Conservation (phyloP, 2,329 filamentous ascomycete species). For the Epichloe brachyelytri region DNA sequence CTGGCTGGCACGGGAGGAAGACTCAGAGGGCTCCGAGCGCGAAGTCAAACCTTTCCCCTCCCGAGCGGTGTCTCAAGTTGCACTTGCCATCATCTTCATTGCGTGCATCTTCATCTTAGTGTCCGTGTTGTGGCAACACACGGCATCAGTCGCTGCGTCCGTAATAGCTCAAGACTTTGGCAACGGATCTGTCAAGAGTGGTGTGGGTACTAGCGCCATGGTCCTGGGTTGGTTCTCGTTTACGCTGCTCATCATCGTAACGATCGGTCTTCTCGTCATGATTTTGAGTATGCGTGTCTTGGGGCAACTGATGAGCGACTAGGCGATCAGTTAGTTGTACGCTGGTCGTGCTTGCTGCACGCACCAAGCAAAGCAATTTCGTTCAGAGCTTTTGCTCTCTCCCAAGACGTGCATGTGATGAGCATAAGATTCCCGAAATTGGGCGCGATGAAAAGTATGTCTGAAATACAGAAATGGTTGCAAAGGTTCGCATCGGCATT, state of each 20-base stretch:
- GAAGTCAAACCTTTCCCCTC: constrained; percentile 93
- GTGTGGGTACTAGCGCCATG: constrained; percentile 91
- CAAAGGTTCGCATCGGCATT: constrained; percentile 19
- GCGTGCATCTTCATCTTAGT: constrained; percentile 59
- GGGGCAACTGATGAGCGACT: constrained; percentile 37
- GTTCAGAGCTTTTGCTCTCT: not conserved
- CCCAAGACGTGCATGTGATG: constrained; percentile 1
- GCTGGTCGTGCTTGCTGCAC: not conserved
- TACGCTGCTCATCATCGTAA: constrained; percentile 83
- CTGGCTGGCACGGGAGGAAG: constrained; percentile 87
- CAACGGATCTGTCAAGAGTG: constrained; percentile 75
- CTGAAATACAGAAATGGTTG: constrained; percentile 4
- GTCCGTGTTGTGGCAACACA: constrained; percentile 82
- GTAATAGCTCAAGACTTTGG: constrained; percentile 87
- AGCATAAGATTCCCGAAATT: constrained; percentile 10
- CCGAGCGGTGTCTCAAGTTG: constrained; percentile 81
- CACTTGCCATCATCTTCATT: constrained; percentile 82
- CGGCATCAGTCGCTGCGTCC: constrained; percentile 86
- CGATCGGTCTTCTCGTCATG: constrained; percentile 90
- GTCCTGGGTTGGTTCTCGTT: constrained; percentile 97
- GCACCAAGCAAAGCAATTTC: not conserved
- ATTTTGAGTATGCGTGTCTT: constrained; percentile 83
- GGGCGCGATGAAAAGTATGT: not conserved
- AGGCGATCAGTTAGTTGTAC: not conserved
- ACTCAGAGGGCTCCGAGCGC: constrained; percentile 67